These are phyloP conservation scores for Saccharata proteae DNA, from an alignment of 2,329 filamentous ascomycete species.

Conservation along the genomic window DNA sequence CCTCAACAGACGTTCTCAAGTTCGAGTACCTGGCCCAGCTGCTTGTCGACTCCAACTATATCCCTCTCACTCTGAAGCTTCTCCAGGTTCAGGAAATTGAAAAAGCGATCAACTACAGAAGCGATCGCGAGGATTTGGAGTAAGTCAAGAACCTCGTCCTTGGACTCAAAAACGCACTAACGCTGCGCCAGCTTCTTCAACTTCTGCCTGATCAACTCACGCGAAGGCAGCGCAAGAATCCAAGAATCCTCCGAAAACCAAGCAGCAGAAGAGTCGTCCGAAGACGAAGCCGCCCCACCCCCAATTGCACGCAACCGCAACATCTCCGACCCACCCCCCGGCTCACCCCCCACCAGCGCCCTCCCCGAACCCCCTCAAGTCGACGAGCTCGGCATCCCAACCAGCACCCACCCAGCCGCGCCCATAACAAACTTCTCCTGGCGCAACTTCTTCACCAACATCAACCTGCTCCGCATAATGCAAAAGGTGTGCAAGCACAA, in stretches of 20 bases:
- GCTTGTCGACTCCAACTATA: slow-evolving; percentile 85
- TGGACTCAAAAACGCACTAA: slow-evolving; percentile 12
- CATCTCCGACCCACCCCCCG: slow-evolving; percentile 11
- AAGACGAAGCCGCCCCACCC: slow-evolving; percentile 66
- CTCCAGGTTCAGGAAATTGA: slow-evolving; percentile 93
- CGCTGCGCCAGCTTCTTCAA: slow-evolving; percentile 74
- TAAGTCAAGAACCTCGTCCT: slow-evolving; percentile 28
- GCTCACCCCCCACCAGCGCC: slow-evolving; percentile 16
- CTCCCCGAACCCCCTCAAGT: slow-evolving; percentile 43
- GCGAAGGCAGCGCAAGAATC: slow-evolving; percentile 38
- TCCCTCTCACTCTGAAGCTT: slow-evolving; percentile 83
- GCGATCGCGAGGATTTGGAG: slow-evolving; percentile 73
- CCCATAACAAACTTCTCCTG: slow-evolving; percentile 86
- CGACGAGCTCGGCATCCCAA: slow-evolving; percentile 78
- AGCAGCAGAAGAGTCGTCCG: slow-evolving; percentile 19
- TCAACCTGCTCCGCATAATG: slow-evolving; percentile 91
- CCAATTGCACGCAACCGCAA: slow-evolving; percentile 48
- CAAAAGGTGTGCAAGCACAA: slow-evolving; percentile 97
- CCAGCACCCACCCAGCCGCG: slow-evolving; percentile 54
- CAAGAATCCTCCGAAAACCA: slow-evolving; percentile 23
- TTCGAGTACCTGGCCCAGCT: slow-evolving; percentile 94
- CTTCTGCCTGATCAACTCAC: slow-evolving; percentile 67
- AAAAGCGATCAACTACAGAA: slow-evolving; percentile 72
- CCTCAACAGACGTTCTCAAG: slow-evolving; percentile 64
- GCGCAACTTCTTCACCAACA: slow-evolving; percentile 84